phyloP scores from a whole-genome alignment of 352 stramenopile species.

The Achlya hypogyna region DNA sequence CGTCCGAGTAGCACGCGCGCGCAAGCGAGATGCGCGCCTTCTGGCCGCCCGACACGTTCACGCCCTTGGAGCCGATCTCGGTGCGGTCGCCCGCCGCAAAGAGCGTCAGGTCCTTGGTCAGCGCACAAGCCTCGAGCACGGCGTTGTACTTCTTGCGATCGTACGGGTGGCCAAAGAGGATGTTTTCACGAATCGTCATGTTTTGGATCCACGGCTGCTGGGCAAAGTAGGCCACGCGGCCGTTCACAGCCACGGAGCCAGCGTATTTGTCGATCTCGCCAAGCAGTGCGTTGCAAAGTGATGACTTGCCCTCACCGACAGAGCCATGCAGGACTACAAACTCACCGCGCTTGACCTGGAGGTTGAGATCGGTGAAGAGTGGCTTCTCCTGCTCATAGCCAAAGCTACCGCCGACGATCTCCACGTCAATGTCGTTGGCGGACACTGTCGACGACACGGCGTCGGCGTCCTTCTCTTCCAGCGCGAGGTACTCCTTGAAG shows the following conservation, averaged over 20 bases:
- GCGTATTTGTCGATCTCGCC: constrained; percentile 75
- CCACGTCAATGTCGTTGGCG: constrained; percentile 23
- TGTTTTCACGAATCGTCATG: constrained; percentile 42
- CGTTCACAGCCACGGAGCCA: constrained; percentile 8
- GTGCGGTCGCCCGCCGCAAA: constrained; percentile 84
- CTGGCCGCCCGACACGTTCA: constrained; percentile 40
- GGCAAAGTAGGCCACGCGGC: constrained; percentile 30
- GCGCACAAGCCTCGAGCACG: constrained; percentile 64
- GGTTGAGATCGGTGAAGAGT: constrained; percentile 31
- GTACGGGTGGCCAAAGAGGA: constrained; percentile 42
- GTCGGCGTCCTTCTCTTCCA: background rate
- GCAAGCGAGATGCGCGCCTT: constrained; percentile 26
- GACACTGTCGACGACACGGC: background rate
- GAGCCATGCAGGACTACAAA: constrained; percentile 41
- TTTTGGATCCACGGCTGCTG: constrained; percentile 88
- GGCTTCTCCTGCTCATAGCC: constrained; percentile 28
- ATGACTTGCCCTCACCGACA: constrained; percentile 50
- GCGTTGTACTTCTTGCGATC: constrained; percentile 33
- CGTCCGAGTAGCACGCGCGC: constrained; percentile 11
- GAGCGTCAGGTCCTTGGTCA: constrained; percentile 81
- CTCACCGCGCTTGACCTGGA: constrained; percentile 36
- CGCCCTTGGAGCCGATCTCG: constrained; percentile 81
- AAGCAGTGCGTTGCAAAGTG: constrained; percentile 39
- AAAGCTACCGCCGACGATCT: constrained; percentile 49
- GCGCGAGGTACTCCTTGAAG: constrained; percentile 4